phyloP scores from a whole-genome alignment of 2,329 filamentous ascomycete species.

The Aureobasidium subglaciale region DNA sequence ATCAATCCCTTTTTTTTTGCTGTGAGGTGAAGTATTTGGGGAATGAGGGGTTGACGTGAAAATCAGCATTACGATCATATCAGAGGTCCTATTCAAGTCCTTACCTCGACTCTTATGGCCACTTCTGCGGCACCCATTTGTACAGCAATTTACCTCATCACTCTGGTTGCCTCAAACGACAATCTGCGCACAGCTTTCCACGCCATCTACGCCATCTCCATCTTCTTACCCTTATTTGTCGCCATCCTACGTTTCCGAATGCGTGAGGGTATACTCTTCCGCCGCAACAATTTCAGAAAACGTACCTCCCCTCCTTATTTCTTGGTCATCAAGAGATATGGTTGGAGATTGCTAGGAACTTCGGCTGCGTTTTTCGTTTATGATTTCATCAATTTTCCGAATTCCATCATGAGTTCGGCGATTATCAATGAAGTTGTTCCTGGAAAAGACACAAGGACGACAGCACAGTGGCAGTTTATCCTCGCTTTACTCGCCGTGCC shows the following conservation, averaged over 20 bases:
- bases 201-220: slow-evolving; percentile 36
- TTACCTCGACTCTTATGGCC: slow-evolving; percentile 1
- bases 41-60: neutral
- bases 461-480: slow-evolving; percentile 42
- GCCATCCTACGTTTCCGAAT: slow-evolving; percentile 26
- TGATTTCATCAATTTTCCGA: slow-evolving; percentile 40
- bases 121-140: slow-evolving; percentile 10
- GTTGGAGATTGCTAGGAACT: slow-evolving; percentile 33
- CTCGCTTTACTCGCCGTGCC: slow-evolving; percentile 40
- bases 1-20: neutral
- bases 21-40: neutral
- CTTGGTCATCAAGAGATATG: slow-evolving; percentile 41
- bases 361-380: slow-evolving; percentile 47
- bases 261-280: slow-evolving; percentile 44
- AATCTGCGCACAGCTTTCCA: slow-evolving; percentile 38
- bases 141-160: slow-evolving; percentile 32
- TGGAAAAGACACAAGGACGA: slow-evolving; percentile 35
- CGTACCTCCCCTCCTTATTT: slow-evolving; percentile 37
- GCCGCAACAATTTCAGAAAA: slow-evolving; percentile 42
- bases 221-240: slow-evolving; percentile 43
- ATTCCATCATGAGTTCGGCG: slow-evolving; percentile 38
- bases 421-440: slow-evolving; percentile 34
- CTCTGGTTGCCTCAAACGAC: slow-evolving; percentile 23
- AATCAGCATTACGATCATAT: slow-evolving; percentile 25
- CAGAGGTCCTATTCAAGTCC: slow-evolving; percentile 8